A percentile compares a stretch with the other conserved stretches of the same genome.
These are phyloP conservation scores for Corymbia calophylla DNA, from an alignment of 441 rosid species.

Conservation along the genomic window DNA sequence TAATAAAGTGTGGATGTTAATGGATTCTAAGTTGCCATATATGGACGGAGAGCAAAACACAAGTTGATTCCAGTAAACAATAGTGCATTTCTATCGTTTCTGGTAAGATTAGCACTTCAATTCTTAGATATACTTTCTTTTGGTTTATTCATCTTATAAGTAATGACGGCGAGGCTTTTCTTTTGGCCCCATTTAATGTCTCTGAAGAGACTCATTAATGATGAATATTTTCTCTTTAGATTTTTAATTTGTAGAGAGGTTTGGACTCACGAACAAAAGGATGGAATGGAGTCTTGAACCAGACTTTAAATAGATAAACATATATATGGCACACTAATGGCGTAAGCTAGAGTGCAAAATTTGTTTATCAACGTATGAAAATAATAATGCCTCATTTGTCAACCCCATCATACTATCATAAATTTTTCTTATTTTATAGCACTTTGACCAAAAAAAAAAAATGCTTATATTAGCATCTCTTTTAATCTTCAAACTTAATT, in stretches of 20 bases:
- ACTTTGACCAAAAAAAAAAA: no score
- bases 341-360: neutral
- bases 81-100: neutral
- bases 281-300: neutral
- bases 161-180: neutral
- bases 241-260: no score
- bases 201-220: neutral
- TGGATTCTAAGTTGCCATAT: neutral
- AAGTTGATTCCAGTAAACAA: neutral
- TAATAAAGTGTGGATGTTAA: neutral
- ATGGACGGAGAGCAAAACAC: neutral
- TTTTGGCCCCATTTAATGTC: neutral
- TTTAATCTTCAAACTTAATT: fast-evolving
- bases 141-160: no score
- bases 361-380: neutral
- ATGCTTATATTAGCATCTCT: neutral
- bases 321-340: neutral
- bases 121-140: neutral
- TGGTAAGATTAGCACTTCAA: neutral
- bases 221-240: no score
- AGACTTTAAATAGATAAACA: neutral
- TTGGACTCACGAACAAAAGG: no score
- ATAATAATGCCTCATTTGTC: neutral
- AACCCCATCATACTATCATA: neutral
- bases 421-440: no score